Evolutionary conservation across 352 stramenopile species (phyloP).

Genomic region (Phytopythium helicoides): DNA sequence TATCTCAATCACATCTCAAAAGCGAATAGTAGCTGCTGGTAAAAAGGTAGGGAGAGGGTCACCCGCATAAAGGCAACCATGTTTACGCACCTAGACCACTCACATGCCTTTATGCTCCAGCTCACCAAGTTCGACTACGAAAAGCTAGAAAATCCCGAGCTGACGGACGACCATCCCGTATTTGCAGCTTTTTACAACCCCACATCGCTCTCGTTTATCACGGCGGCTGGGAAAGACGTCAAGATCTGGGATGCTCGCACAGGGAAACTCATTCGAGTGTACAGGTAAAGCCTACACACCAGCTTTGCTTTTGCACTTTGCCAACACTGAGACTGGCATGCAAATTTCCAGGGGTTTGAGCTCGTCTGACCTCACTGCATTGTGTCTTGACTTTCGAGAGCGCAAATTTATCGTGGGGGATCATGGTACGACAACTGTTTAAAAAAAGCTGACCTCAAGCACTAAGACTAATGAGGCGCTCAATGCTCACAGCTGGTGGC

Average conservation of each 20-base stretch:
- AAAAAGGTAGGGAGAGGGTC: constrained; percentile 40
- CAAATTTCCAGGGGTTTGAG: constrained; percentile 60
- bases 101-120: constrained; percentile 9
- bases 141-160: constrained; percentile 81
- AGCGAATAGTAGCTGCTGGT: constrained; percentile 72
- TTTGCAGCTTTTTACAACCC: constrained; percentile 84
- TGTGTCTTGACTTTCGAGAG: constrained; percentile 80
- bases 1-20: constrained; percentile 60
- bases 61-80: not conserved
- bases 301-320: too few relatives aligned
- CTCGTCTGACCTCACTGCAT: constrained; percentile 66
- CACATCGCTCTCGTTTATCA: constrained; percentile 87
- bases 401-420: constrained; percentile 87
- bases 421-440: constrained; percentile 62
- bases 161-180: constrained; percentile 82
- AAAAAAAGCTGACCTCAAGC: too few relatives aligned
- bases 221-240: constrained; percentile 66
- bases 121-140: constrained; percentile 87
- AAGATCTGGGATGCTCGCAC: constrained; percentile 88
- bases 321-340: too few relatives aligned
- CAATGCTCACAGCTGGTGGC: constrained; percentile 41
- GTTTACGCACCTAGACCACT: not conserved
- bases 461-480: not conserved
- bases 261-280: constrained; percentile 78
- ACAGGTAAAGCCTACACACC: constrained; percentile 41